phyloP scores from a whole-genome alignment of 805 yeast genomes.

The Saccharomycopsis malanga region DNA sequence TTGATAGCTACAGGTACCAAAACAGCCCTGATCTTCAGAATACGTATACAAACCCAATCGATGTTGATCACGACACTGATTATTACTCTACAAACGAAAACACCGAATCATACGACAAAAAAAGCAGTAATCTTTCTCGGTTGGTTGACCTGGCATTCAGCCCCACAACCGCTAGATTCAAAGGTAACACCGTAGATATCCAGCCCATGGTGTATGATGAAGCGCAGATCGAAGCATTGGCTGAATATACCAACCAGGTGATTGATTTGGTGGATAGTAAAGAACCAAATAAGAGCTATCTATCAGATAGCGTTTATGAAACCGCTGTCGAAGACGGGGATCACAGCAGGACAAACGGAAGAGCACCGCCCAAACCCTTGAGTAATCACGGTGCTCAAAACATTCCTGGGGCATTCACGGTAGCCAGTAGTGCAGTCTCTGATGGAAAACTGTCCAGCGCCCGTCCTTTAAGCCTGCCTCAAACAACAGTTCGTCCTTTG shows the following conservation, averaged over 20 bases:
- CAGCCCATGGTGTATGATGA: not conserved
- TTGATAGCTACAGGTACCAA: too few species aligned
- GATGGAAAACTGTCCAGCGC: too few species aligned
- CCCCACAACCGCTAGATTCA: not conserved
- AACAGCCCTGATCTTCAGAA: too few species aligned
- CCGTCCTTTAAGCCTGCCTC: too few species aligned
- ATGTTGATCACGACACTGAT: too few species aligned
- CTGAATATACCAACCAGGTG: slow-evolving; percentile 8
- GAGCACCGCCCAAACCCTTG: too few species aligned
- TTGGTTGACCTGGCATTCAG: not conserved
- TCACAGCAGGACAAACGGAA: too few species aligned
- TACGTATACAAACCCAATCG: too few species aligned
- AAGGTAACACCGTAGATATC: not conserved
- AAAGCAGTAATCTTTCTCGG: not conserved
- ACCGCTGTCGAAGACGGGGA: not conserved
- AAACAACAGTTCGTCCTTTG: not conserved
- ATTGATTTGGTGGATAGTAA: slow-evolving; percentile 1
- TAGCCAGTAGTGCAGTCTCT: too few species aligned
- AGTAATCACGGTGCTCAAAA: too few species aligned
- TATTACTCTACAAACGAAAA: too few species aligned
- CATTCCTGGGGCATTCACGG: too few species aligned
- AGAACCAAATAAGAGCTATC: not conserved
- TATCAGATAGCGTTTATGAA: not conserved
- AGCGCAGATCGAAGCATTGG: slow-evolving; percentile 1
- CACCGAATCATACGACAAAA: not conserved